Evolutionary conservation across 805 yeast genomes (phyloP), one percentile per base, ranked within the genome.

Genomic region (Candida parachauliodes): DNA sequence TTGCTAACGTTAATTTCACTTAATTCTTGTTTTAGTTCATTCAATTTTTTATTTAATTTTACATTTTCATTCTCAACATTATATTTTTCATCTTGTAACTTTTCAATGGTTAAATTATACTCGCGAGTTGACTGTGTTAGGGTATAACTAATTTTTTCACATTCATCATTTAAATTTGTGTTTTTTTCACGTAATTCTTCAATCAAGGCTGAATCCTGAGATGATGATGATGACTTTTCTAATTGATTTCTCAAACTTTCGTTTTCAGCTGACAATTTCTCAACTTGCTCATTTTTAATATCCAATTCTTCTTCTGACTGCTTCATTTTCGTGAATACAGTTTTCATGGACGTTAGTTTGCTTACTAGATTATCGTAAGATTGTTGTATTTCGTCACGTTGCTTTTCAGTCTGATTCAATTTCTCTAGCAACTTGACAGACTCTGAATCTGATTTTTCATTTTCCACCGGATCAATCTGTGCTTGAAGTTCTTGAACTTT

Each of bases 311-410:
- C 60, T 51, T 83, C 82, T 0, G 87, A 65, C 40, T 76, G 82
- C 51, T 83, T 81, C 86, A 83, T 82, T 46, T 84, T 83, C 36
- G 58, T 60, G 56, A 84, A 84, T 2, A 84, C 73, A 1, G 81
- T 64, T 47, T 83, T 84, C 91, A 84, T 83, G 2, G 85, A 75
- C 1, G 87, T 75, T 12, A 85, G 55, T 53, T 82, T 72, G 44
- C 76, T 76, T 42, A 85, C 57, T 22, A 85, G 58, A 4, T 74
- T 66, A 43, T 82, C 81, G 50, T 83, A 82, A 44, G 79, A 78
- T 1, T 69, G 64, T 47, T 81, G 77, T 20, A 74, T 68, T 21
- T 73, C 70, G 34, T 74, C 81, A 39, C 82, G 70, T 49, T 81
- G 87, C 24, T 65, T 61, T 21, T 38, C 38, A 10, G 37, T 20